phyloP scores from a whole-genome alignment of 2,329 filamentous ascomycete species.

The Cladosporium halotolerans region DNA sequence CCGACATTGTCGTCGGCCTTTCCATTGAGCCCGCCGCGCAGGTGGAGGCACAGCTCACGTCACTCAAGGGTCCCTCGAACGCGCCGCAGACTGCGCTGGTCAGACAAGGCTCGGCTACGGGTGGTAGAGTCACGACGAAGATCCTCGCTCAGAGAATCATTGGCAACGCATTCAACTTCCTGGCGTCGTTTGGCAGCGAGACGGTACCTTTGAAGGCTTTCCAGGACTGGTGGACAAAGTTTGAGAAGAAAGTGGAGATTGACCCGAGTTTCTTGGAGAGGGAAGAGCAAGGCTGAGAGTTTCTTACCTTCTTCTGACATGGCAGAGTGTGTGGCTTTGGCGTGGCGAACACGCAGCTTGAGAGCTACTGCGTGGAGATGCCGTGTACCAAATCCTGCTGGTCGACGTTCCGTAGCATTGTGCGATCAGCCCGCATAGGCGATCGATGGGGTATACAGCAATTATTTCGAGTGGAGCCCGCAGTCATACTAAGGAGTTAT shows the following conservation, averaged over 20 bases:
- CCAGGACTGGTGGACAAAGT: slow-evolving; percentile 96
- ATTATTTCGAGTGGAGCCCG: too few relatives aligned
- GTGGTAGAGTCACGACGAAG: slow-evolving; percentile 55
- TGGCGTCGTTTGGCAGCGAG: slow-evolving; percentile 82
- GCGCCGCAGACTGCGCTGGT: slow-evolving; percentile 32
- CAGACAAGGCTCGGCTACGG: slow-evolving; percentile 16
- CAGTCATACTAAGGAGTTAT: too few relatives aligned
- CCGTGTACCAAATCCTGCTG: too few relatives aligned
- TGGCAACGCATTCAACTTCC: slow-evolving; percentile 93
- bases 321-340: not conserved
- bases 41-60: slow-evolving; percentile 64
- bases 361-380: too few relatives aligned
- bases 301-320: not conserved
- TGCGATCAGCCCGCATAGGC: too few relatives aligned
- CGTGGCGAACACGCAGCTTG: too few relatives aligned
- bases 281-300: slow-evolving; percentile 37
- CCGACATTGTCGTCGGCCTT: slow-evolving; percentile 69
- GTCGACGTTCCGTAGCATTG: too few relatives aligned
- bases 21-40: slow-evolving; percentile 68
- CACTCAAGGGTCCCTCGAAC: slow-evolving; percentile 41
- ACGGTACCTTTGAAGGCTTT: slow-evolving; percentile 92
- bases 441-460: too few relatives aligned
- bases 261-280: slow-evolving; percentile 88
- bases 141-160: slow-evolving; percentile 89
- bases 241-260: slow-evolving; percentile 75